Base-by-base conservation (phyloP, 2,329 filamentous ascomycete species). In the Beauveria rudraprayagi region DNA sequence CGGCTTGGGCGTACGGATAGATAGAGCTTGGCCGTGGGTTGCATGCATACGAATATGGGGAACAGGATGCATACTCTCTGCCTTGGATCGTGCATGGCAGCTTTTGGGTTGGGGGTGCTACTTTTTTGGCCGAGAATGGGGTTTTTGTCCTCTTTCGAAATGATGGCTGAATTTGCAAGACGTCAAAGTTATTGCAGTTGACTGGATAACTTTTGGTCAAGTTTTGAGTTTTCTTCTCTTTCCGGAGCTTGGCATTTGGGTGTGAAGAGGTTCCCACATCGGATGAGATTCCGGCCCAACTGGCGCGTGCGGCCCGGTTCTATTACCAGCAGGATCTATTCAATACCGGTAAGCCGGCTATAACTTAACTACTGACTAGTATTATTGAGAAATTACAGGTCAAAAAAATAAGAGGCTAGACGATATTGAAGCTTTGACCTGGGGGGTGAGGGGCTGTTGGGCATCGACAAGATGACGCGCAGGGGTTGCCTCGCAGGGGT, bases 381-480 rank as follows among this genome's bases (percentile, higher is more conserved):
- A 19, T 30, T 16, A 37, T 37, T 37, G 34, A 37, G 34, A 37
- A 37, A 16, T 37, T 37, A 37, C 34, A 37, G 5, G 34, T 16
- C 34, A 17, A 17, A 26, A 26, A 43, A 26, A 37, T 14, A 16
- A 43, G 50, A 40, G 30, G 41, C 17, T 50, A 37, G 34, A 37
- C 11, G 34, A 48, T 16, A 28, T 30, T 19, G 24, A 56, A 56
- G 41, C 53, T 34, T 46, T 56, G 41, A 41, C 53, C 53, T 16
- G 22, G 41, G n/a, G 24, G 26, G 30, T 34, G 40, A 28, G 52
- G 44, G 55, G 40, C 55, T 48, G 28, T 57, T 37, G 55, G 55
- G 55, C 55, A 57, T 57, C 55, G 47, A 48, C 22, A 47, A 57
- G 43, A 57, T 57, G 41, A 57, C n/a, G 5, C 14, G 28, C 54